Base-by-base conservation (phyloP, 2,329 filamentous ascomycete genomes). In the Penicillium sp. region DNA sequence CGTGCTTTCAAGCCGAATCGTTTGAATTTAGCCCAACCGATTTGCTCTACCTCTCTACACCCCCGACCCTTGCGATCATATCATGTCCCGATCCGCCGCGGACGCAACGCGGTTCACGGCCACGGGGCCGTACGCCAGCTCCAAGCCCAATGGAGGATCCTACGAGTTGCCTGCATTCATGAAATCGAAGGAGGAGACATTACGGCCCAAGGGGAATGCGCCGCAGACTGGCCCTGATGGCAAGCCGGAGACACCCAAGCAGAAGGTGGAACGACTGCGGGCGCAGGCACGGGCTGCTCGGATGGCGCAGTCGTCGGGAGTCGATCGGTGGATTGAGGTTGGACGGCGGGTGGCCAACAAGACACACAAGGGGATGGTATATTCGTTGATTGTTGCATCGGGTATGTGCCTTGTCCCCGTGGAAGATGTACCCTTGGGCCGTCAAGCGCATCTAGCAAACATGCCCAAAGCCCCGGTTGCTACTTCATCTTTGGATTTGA, bases 211-310 rank as follows among this genome's bases (percentile, higher is more conserved):
- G 36, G 33, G 42, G 17, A 29, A 29, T 39, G 42, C 54, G 13
- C 49, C 41, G 16, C 46, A 50, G 20, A 38, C 43, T 33, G 59
- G 51, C 11, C 53, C 60, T 15, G 56, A 54, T 37, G 59, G 54
- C 2, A 45, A 45, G 42, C 54, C 57, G 47, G 83, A 87, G 68
- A 84, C 82, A 2, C 78, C 84, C 34, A 79, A 81, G 62, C 78
- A 87, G 68, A 80, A 82, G 54, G 83, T 87, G 23, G 76, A 79
- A 49, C 75, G 84, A 45, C 69, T 87, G 56, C 75, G 84, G 38
- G 80, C 81, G 31, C 81, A 83, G 46, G 81, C 84, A 60, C 73
- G 80, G 43, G 80, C 80, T n/a, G 80, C 82, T 31, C 78, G 79
- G 64, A 73, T 76, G 53, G 77, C 80, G 30, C 73, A 77, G 56